Evolutionary conservation across 2,329 filamentous ascomycete species (phyloP).

Genomic region (Fusarium kyushuense): DNA sequence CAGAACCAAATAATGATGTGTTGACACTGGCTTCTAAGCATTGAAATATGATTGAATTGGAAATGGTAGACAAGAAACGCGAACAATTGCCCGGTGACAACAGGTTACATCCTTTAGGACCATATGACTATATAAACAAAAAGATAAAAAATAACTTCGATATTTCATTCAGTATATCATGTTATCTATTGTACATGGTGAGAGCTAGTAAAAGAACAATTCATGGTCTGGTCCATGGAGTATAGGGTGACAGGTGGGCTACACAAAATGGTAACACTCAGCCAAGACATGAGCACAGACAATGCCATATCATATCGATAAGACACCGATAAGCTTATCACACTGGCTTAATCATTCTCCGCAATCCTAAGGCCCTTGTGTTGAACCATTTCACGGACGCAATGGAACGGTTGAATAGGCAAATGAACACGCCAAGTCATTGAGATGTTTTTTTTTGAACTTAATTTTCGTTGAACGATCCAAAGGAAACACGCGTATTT

Average conservation of each 20-base stretch:
- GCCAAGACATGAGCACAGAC: not conserved
- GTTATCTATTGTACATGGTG: no score
- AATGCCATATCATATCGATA: not conserved
- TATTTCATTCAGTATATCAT: no score
- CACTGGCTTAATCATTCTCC: not conserved
- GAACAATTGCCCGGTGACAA: no score
- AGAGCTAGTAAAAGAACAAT: not conserved
- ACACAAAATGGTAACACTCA: no score
- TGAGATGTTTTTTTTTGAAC: not conserved
- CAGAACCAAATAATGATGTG: not conserved
- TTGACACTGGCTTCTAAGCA: no score
- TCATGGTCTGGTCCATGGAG: not conserved
- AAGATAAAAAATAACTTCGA: no score
- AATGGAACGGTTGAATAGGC: not conserved
- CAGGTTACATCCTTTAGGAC: no score
- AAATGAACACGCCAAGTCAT: no score
- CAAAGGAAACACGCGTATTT: not conserved
- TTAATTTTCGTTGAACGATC: rapidly evolving
- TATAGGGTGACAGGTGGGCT: not conserved
- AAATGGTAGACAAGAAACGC: no score
- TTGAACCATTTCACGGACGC: not conserved
- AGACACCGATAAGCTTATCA: not conserved
- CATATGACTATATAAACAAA: no score
- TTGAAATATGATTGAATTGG: no score
- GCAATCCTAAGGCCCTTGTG: no score